These are phyloP conservation scores for Metarhizium robertsii DNA, from an alignment of 2,329 filamentous ascomycete genomes.

Conservation along the genomic window DNA sequence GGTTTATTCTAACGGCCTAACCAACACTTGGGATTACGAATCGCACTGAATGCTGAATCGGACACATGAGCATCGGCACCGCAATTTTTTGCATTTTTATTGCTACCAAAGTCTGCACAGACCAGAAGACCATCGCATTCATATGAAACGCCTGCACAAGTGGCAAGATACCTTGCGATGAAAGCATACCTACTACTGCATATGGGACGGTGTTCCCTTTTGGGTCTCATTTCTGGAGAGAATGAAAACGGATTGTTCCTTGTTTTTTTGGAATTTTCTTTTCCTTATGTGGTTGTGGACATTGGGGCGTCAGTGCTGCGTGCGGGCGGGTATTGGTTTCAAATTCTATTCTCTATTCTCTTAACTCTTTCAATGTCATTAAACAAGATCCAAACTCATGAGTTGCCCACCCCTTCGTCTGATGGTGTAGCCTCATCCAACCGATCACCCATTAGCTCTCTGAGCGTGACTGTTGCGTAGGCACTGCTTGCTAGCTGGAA, in stretches of 20 bases:
- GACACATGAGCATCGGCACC: not conserved
- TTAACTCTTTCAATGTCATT: not conserved
- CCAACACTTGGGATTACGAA: not conserved
- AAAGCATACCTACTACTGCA: not conserved
- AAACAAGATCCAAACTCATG: not conserved
- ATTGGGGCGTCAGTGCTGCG: not conserved
- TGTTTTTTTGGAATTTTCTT: not conserved
- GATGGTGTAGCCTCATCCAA: slow-evolving; percentile 13
- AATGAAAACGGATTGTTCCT: not conserved
- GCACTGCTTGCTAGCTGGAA: slow-evolving; percentile 70
- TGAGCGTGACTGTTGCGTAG: slow-evolving; percentile 75
- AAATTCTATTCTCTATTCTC: not conserved
- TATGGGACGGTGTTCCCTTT: not conserved
- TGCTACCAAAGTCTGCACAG: not conserved
- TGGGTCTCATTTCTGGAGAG: not conserved
- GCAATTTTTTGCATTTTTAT: not conserved
- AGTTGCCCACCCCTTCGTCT: not conserved
- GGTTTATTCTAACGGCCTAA: not conserved
- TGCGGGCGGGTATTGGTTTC: not conserved
- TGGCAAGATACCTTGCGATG: not conserved
- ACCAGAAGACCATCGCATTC: not conserved
- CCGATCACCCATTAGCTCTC: slow-evolving; percentile 59
- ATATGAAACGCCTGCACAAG: not conserved
- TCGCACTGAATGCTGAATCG: not conserved
- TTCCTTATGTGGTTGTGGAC: not conserved